These are phyloP conservation scores for Capsicum pubescens DNA, from an alignment of 257 asterid genomes.

Conservation along the genomic window DNA sequence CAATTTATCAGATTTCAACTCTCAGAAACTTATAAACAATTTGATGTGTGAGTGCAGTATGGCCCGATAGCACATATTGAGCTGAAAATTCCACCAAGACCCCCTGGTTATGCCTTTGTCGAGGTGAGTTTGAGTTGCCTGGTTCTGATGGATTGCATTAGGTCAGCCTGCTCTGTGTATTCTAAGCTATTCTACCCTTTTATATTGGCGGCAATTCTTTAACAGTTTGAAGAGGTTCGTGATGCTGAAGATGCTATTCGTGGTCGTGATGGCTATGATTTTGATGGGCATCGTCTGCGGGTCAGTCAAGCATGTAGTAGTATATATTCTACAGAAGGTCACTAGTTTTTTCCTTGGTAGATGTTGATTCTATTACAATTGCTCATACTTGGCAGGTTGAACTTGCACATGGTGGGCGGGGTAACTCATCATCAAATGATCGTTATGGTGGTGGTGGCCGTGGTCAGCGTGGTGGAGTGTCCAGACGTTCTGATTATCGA, in stretches of 20 bases:
- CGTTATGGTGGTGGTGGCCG: conserved; percentile 69
- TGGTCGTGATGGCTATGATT: conserved; percentile 99
- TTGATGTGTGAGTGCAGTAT: conserved; percentile 59
- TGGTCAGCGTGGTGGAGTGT: conserved; percentile 95
- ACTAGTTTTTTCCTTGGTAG: not conserved
- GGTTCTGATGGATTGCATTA: not conserved
- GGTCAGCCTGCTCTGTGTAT: not conserved
- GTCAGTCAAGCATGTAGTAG: conserved; percentile 45
- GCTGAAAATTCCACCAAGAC: conserved; percentile 92
- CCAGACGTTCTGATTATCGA: conserved; percentile 90
- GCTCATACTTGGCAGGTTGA: conserved; percentile 64
- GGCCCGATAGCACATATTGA: conserved; percentile 92
- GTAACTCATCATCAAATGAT: conserved; percentile 74
- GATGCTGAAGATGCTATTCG: conserved; percentile 99
- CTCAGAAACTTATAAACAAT: conserved; percentile 4
- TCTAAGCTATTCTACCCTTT: conserved; percentile 19
- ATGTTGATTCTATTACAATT: conserved; percentile 18
- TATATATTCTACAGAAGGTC: not conserved
- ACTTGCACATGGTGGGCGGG: conserved; percentile 99
- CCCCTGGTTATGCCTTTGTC: conserved; percentile 99
- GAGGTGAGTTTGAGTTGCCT: conserved; percentile 60
- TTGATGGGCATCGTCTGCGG: conserved; percentile 95
- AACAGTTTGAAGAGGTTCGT: conserved; percentile 92
- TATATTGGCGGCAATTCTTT: not conserved
- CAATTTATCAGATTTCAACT: not conserved